These are phyloP conservation scores for Cercospora zeina DNA, from an alignment of 2,329 filamentous ascomycete species.

Conservation along the genomic window DNA sequence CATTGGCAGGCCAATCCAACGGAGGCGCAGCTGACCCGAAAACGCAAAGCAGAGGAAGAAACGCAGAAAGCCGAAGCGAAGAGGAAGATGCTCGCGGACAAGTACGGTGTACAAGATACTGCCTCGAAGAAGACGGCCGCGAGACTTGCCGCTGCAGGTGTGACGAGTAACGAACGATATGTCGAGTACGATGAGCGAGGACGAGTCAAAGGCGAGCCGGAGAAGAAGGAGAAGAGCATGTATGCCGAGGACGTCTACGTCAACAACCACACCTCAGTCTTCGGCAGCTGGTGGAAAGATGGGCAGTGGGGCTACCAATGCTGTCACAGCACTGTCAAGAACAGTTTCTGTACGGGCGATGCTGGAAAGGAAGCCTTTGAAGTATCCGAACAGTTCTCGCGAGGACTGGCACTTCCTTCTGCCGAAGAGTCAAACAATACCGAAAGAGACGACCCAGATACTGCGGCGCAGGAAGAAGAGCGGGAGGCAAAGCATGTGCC, in stretches of 20 bases:
- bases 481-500: constrained; percentile 46
- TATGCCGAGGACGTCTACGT: constrained; percentile 83
- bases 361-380: constrained; percentile 80
- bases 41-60: constrained; percentile 73
- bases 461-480: constrained; percentile 49
- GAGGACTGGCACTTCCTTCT: constrained; percentile 47
- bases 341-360: constrained; percentile 95
- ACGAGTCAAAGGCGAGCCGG: constrained; percentile 81
- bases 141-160: constrained; percentile 59
- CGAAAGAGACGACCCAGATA: constrained; percentile 42
- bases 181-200: constrained; percentile 94
- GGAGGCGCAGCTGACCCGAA: constrained; percentile 79
- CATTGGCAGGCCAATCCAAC: constrained; percentile 97
- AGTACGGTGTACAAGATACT: constrained; percentile 73
- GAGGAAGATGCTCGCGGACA: constrained; percentile 71
- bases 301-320: constrained; percentile 97
- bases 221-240: constrained; percentile 77
- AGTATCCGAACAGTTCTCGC: constrained; percentile 65
- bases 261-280: constrained; percentile 90
- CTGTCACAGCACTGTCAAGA: constrained; percentile 90
- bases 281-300: constrained; percentile 96
- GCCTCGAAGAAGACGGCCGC: constrained; percentile 56
- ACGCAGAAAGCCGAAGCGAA: constrained; percentile 67
- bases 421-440: constrained; percentile 32
- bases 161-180: constrained; percentile 80